Evolutionary conservation across 495 filamentous ascomycete species (phyloP).

Genomic region (Filosporella fistucella): DNA sequence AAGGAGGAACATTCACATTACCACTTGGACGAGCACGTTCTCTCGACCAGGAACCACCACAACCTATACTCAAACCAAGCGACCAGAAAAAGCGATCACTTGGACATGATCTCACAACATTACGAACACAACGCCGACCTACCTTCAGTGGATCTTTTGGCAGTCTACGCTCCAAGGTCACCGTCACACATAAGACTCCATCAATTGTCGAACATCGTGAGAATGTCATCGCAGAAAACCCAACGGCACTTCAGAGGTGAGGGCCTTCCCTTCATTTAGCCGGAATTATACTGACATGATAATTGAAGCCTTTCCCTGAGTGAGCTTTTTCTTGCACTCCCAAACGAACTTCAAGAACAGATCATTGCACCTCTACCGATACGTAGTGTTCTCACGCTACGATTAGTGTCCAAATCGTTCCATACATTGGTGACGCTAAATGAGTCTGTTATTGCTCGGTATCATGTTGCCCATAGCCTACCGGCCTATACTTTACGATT

Average conservation of each 20-base stretch:
- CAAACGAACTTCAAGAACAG: slow-evolving; percentile 51
- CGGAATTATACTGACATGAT: slow-evolving; percentile 9
- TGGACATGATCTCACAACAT: slow-evolving; percentile 21
- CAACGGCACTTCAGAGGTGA: slow-evolving; percentile 9
- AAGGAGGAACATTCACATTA: slow-evolving; percentile 19
- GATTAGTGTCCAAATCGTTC: slow-evolving; percentile 46
- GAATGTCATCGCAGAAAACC: slow-evolving; percentile 18
- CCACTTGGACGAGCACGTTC: slow-evolving; percentile 22
- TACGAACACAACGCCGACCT: slow-evolving; percentile 23
- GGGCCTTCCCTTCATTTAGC: background rate
- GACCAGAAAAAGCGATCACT: slow-evolving; percentile 26
- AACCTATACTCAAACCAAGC: slow-evolving; percentile 10
- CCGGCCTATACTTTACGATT: slow-evolving; percentile 47
- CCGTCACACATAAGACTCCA: slow-evolving; percentile 17
- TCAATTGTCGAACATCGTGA: slow-evolving; percentile 20
- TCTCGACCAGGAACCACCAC: slow-evolving; percentile 8
- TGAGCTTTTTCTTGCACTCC: slow-evolving; percentile 43
- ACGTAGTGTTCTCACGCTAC: slow-evolving; percentile 45
- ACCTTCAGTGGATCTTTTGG: slow-evolving; percentile 24
- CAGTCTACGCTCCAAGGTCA: slow-evolving; percentile 22
- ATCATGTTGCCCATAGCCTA: slow-evolving; percentile 48
- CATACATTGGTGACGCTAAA: slow-evolving; percentile 51
- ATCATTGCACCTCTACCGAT: slow-evolving; percentile 51
- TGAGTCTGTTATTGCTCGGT: slow-evolving; percentile 48
- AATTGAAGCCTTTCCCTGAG: slow-evolving; percentile 28